phyloP scores from a whole-genome alignment of 2,329 filamentous ascomycete genomes.

The Endocalyx cinctus region DNA sequence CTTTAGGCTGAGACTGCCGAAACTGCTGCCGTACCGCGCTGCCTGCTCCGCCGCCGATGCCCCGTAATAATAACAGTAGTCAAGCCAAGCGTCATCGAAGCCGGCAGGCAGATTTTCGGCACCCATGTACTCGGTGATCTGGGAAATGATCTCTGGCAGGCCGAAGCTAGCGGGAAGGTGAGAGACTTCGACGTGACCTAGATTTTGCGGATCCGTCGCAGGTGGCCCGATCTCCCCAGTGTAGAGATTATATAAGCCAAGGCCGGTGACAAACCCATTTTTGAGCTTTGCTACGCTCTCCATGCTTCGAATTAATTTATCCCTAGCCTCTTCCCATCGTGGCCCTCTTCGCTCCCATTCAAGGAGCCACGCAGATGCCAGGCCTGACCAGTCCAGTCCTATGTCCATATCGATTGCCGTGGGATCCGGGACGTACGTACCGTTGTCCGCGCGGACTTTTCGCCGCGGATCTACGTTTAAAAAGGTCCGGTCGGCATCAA shows the following conservation, averaged over 20 bases:
- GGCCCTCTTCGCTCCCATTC: conserved; percentile 55
- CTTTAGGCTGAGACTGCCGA: conserved; percentile 41
- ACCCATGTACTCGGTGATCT: conserved; percentile 46
- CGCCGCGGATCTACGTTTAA: conserved; percentile 50
- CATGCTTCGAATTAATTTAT: conserved; percentile 45
- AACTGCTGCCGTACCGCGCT: conserved; percentile 46
- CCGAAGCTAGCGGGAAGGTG: conserved; percentile 57
- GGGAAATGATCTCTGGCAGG: conserved; percentile 52
- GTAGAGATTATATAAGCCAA: conserved; percentile 45
- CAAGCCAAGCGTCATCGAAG: conserved; percentile 52
- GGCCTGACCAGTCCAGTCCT: conserved; percentile 55
- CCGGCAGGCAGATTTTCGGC: conserved; percentile 36
- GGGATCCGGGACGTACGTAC: conserved; percentile 42
- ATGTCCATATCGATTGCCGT: conserved; percentile 45
- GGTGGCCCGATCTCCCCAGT: conserved; percentile 48
- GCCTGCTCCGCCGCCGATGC: conserved; percentile 45
- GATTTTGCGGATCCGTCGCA: conserved; percentile 46
- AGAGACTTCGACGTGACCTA: conserved; percentile 45
- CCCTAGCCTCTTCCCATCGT: conserved; percentile 46
- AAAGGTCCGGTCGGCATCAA: conserved; percentile 51
- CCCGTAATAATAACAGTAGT: conserved; percentile 56
- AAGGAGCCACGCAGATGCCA: conserved; percentile 54
- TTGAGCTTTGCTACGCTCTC: conserved; percentile 49
- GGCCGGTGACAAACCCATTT: conserved; percentile 56
- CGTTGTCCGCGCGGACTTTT: conserved; percentile 47